These are phyloP conservation scores for Daldinia sp. DNA, from an alignment of 2,329 filamentous ascomycete genomes.

Conservation along the genomic window DNA sequence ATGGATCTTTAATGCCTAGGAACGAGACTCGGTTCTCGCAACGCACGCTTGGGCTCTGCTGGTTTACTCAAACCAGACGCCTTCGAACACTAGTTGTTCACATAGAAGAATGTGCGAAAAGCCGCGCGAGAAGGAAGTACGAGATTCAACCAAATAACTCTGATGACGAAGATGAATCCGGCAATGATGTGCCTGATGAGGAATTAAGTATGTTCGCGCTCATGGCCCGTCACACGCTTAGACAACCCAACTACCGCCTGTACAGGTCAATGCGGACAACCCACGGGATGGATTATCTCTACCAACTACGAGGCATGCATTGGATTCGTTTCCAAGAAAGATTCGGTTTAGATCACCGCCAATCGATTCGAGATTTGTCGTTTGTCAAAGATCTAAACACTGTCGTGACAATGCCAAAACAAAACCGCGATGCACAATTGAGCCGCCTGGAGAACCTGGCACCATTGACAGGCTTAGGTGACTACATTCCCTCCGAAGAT, in stretches of 20 bases:
- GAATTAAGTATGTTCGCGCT: constrained; percentile 13
- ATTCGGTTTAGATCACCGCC: constrained; percentile 24
- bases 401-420: constrained; percentile 39
- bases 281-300: constrained; percentile 56
- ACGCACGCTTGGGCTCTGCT: constrained; percentile 49
- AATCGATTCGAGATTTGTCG: constrained; percentile 45
- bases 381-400: constrained; percentile 48
- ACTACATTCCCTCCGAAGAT: constrained; percentile 29
- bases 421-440: background rate
- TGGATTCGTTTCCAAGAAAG: constrained; percentile 54
- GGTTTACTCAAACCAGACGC: constrained; percentile 49
- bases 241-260: constrained; percentile 53
- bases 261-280: constrained; percentile 51
- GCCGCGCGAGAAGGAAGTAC: constrained; percentile 49
- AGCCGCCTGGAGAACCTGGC: constrained; percentile 41
- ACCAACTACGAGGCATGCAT: constrained; percentile 54
- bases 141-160: constrained; percentile 44
- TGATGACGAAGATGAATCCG: background rate
- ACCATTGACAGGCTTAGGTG: constrained; percentile 22
- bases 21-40: constrained; percentile 45
- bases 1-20: constrained; percentile 33
- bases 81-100: constrained; percentile 54
- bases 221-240: constrained; percentile 41
- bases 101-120: constrained; percentile 49
- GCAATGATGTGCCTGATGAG: constrained; percentile 39